Evolutionary conservation across 73 alveolate species (phyloP).

Genomic region (Paramecium biaurelia): DNA sequence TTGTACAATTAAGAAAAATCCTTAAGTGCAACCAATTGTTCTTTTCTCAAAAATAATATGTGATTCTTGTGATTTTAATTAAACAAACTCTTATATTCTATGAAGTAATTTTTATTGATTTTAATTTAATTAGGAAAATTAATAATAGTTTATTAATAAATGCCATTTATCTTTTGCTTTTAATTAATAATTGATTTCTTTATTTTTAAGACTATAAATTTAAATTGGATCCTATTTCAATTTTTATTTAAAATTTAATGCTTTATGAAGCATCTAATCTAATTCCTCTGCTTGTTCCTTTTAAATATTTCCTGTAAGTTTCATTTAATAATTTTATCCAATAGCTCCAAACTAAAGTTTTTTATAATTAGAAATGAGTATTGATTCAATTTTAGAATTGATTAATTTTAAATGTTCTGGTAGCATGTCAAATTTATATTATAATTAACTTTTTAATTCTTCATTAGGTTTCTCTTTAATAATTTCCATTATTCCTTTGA

Average conservation of each 20-base stretch:
- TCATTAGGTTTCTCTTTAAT: background rate
- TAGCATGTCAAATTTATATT: background rate
- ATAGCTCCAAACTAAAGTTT: background rate
- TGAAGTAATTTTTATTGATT: background rate
- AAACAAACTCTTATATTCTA: background rate
- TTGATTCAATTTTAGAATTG: background rate
- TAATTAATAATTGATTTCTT: background rate
- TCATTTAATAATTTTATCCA: background rate
- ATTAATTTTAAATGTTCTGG: background rate
- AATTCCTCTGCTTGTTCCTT: background rate
- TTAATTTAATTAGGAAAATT: background rate
- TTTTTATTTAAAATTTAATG: background rate
- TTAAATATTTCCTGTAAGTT: background rate
- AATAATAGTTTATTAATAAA: background rate
- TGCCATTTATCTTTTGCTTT: conserved; percentile 27
- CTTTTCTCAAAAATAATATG: background rate
- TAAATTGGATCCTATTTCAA: background rate
- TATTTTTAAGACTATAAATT: background rate
- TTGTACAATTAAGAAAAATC: background rate
- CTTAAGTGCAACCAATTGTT: background rate
- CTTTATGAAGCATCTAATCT: background rate
- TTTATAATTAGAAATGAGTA: background rate
- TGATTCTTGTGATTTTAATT: background rate
- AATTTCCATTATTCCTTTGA: background rate
- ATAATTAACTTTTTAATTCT: background rate